A percentile compares a stretch with the other conserved stretches of the same genome.
phyloP scores from a whole-genome alignment of 208 protist genomes.

The Leishmania martiniquensis region DNA sequence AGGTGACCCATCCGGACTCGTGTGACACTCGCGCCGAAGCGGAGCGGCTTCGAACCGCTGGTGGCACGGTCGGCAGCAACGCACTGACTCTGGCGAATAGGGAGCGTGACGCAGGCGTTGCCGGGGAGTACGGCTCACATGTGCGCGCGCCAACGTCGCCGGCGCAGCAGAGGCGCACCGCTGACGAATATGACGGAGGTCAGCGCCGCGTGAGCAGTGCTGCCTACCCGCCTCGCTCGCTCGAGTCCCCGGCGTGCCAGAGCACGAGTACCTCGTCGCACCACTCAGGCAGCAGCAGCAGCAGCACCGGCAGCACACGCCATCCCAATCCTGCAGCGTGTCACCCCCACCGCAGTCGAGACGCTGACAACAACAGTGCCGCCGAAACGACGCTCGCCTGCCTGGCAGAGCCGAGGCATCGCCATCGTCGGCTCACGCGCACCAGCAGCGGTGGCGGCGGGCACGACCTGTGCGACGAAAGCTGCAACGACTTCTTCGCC shows the following conservation, averaged over 20 bases:
- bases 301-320: neutral
- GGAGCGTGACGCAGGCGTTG: neutral
- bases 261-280: neutral
- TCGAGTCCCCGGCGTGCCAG: neutral
- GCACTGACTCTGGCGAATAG: neutral
- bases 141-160: neutral
- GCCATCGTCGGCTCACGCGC: neutral
- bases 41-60: neutral
- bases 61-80: neutral
- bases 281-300: neutral
- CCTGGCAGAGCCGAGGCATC: neutral
- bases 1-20: neutral
- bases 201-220: neutral
- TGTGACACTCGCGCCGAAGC: neutral
- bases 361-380: neutral
- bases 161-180: neutral
- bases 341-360: neutral
- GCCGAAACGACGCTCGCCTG: neutral
- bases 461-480: neutral
- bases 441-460: neutral
- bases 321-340: neutral
- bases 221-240: neutral
- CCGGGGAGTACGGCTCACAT: constrained; percentile 20
- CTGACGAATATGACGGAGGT: neutral
- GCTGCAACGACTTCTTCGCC: constrained; percentile 4